phyloP scores from a whole-genome alignment of 495 filamentous ascomycete genomes.

The Aspergillus kassunensis region DNA sequence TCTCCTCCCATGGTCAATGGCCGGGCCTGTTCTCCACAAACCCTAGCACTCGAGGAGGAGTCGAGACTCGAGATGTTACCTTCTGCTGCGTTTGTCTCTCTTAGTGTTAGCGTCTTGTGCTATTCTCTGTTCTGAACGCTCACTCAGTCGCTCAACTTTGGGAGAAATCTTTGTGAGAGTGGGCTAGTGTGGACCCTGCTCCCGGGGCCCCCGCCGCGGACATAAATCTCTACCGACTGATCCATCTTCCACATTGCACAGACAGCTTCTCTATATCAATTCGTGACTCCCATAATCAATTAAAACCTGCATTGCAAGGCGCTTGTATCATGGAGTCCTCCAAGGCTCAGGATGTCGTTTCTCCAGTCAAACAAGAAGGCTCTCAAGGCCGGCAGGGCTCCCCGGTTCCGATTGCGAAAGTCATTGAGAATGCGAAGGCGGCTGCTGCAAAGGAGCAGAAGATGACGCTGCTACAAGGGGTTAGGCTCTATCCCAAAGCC shows the following conservation, averaged over 20 bases:
- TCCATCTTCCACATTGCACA: not conserved
- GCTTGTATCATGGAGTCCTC: conserved; percentile 20
- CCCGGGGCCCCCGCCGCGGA: conserved; percentile 10
- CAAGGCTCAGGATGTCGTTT: conserved; percentile 29
- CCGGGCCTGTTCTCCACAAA: conserved; percentile 10
- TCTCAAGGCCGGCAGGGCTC: conserved; percentile 19
- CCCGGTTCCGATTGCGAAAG: conserved; percentile 29
- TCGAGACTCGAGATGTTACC: conserved; percentile 3
- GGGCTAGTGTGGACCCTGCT: conserved; percentile 1
- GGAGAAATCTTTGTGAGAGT: conserved; percentile 10
- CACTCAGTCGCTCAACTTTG: not conserved
- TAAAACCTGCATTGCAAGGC: not conserved
- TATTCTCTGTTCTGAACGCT: not conserved
- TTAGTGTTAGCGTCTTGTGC: conserved; percentile 7
- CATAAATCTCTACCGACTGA: conserved; percentile 11
- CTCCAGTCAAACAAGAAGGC: conserved; percentile 20
- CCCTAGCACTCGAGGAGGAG: conserved; percentile 6
- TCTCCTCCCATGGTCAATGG: not conserved
- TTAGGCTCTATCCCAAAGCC: conserved; percentile 55
- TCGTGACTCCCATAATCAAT: not conserved
- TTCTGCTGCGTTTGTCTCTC: not conserved
- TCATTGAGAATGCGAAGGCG: conserved; percentile 41
- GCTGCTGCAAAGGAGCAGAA: conserved; percentile 46
- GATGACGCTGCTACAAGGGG: conserved; percentile 42
- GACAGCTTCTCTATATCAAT: not conserved